Evolutionary conservation across 1,284 basidiomycete genomes (phyloP).

Genomic region (Pseudozyma thailandica): DNA sequence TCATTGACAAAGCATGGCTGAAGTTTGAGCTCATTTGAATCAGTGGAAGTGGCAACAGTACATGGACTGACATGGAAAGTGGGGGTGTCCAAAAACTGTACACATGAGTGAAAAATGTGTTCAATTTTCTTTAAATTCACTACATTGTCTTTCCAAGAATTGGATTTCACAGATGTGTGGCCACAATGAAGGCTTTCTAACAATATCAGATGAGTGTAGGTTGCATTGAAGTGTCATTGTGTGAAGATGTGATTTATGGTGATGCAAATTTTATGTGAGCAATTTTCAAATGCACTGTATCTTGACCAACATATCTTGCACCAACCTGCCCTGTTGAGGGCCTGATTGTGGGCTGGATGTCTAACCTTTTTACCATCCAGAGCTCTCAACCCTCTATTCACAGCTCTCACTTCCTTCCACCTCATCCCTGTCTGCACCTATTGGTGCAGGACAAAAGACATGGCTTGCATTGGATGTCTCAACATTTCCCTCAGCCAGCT

Average conservation of each 20-base stretch:
- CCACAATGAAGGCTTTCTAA: not conserved
- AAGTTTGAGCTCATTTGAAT: too few relatives aligned
- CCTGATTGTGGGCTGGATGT: not conserved
- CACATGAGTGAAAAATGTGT: not conserved
- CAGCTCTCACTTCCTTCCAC: not conserved
- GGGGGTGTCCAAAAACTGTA: not conserved
- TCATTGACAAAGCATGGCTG: too few relatives aligned
- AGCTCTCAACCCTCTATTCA: not conserved
- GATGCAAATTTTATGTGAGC: not conserved
- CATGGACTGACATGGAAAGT: too few relatives aligned
- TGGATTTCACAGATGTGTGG: not conserved
- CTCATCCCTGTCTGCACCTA: not conserved
- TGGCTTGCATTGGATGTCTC: too few relatives aligned
- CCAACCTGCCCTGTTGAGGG: too few relatives aligned
- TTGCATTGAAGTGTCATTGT: not conserved
- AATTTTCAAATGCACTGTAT: conserved; percentile 4
- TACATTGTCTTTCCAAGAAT: too few relatives aligned
- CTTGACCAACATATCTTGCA: too few relatives aligned
- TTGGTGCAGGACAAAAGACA: not conserved
- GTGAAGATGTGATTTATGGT: not conserved
- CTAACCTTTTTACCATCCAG: not conserved
- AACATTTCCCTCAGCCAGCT: too few relatives aligned
- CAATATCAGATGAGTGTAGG: not conserved
- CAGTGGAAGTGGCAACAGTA: too few relatives aligned
- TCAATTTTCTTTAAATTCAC: not conserved